Conservation (phyloP, 2,329 filamentous ascomycete species). For the Fusarium paranaense region DNA sequence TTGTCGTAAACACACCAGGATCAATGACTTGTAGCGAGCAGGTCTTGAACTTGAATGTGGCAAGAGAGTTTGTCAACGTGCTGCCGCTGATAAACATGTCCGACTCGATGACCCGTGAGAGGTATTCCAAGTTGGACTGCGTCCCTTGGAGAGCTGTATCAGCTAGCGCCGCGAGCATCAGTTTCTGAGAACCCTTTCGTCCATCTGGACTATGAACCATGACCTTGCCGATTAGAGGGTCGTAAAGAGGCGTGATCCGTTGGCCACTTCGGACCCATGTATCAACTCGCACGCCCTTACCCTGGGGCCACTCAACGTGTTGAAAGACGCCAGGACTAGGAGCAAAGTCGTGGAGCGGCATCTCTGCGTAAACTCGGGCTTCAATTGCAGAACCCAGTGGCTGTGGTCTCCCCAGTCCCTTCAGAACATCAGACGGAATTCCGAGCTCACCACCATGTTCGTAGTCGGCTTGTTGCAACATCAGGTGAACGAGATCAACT, state of each 20-base stretch:
- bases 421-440: neutral
- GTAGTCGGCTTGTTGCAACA: conserved; percentile 51
- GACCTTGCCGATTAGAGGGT: conserved; percentile 68
- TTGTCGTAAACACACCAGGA: neutral
- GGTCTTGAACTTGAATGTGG: neutral
- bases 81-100: neutral
- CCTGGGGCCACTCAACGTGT: conserved; percentile 56
- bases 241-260: conserved; percentile 67
- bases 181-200: neutral
- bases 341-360: neutral
- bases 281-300: conserved; percentile 65
- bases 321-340: neutral
- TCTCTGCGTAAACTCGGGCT: neutral
- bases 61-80: neutral
- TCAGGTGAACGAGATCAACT: conserved; percentile 73
- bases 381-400: neutral
- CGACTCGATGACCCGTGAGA: neutral
- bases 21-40: neutral
- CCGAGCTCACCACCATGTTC: conserved; percentile 24
- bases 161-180: neutral
- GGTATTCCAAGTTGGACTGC: neutral
- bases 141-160: neutral
- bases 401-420: neutral
- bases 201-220: conserved; percentile 60
- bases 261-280: conserved; percentile 71